Evolutionary conservation across 148 eudicot genomes (phyloP), one percentile per base, ranked within the genome.

Genomic region (Arctostaphylos glauca): DNA sequence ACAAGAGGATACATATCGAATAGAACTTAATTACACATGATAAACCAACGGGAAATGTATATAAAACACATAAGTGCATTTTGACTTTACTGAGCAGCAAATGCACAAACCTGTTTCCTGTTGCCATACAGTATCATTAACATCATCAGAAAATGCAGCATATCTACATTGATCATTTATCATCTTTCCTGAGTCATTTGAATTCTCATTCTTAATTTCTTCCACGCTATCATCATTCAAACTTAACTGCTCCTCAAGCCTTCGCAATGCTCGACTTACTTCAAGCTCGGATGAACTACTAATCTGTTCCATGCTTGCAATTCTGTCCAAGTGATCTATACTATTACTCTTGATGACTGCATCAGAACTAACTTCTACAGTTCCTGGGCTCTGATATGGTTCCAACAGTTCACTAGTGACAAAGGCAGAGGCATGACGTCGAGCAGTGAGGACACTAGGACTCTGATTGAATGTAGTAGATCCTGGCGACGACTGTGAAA

Each of bases 171-270:
- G 86, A 86, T 74, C 88, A 81, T 64, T 77, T 79, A 84, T 59
- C 21, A 52, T 25, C 58, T 78, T 25, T 64, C 81, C 72, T 68
- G 74, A 76, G 41, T 78, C 85, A 86, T 88, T 89, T 81, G 89
- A 83, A 83, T 84, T 84, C 72, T 76, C 90, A 84, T 86, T 85
- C 81, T 84, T 89, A 80, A 86, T 78, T 54, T 86, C 89, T 79
- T 89, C 86, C 31, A 90, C 19, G 82, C 80, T 89, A 59, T 94
- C 93, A 86, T 94, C 99, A 80, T 94, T 90, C 83, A 94, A 90
- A 84, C 98, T 93, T 81, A 96, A 85, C 87, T 94, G 97, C 87
- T 81, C 85, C 87, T 94, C 90, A 76, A 94, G 91, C 86, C 88
- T 88, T 84, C 90, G 84, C 73, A 94, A 76, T 81, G 97, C 97